These are phyloP conservation scores for Candida berthetii DNA, from an alignment of 805 yeast genomes.

Conservation along the genomic window DNA sequence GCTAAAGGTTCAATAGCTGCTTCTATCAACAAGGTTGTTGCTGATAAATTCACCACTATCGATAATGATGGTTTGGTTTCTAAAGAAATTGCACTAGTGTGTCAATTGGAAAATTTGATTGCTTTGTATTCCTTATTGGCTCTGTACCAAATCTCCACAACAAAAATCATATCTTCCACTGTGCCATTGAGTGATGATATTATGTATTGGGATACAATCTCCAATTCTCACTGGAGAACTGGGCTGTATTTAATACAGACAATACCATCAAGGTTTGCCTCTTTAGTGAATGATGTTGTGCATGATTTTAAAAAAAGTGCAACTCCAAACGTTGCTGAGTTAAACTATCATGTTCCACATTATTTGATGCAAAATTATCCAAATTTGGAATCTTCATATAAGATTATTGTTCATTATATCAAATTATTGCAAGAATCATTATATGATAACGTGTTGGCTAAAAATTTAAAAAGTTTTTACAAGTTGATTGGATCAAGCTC, in stretches of 20 bases:
- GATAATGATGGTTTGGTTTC: not conserved
- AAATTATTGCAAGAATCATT: conserved; percentile 8
- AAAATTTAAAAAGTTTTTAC: conserved; percentile 13
- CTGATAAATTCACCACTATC: not conserved
- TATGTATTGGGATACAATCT: conserved; percentile 38
- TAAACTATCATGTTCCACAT: conserved; percentile 4
- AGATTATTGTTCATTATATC: conserved; percentile 7
- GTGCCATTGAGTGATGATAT: conserved; percentile 36
- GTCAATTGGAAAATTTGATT: conserved; percentile 21
- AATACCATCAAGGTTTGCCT: conserved; percentile 20
- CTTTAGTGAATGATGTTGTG: conserved; percentile 12
- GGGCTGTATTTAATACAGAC: conserved; percentile 34
- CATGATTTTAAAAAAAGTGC: conserved; percentile 18
- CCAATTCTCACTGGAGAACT: conserved; percentile 24
- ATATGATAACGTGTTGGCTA: conserved; percentile 10
- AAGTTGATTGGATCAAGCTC: conserved; percentile 16
- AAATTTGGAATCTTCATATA: conserved; percentile 5
- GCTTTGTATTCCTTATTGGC: conserved; percentile 24
- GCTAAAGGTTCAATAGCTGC: conserved; percentile 4
- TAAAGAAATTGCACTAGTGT: conserved; percentile 8
- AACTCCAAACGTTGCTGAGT: conserved; percentile 5
- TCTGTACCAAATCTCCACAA: conserved; percentile 26
- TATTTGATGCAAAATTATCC: conserved; percentile 5
- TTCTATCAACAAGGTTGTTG: not conserved
- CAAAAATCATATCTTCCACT: conserved; percentile 31